These are phyloP conservation scores for Penicilliopsis zonata DNA, from an alignment of 495 filamentous ascomycete genomes.

Conservation along the genomic window DNA sequence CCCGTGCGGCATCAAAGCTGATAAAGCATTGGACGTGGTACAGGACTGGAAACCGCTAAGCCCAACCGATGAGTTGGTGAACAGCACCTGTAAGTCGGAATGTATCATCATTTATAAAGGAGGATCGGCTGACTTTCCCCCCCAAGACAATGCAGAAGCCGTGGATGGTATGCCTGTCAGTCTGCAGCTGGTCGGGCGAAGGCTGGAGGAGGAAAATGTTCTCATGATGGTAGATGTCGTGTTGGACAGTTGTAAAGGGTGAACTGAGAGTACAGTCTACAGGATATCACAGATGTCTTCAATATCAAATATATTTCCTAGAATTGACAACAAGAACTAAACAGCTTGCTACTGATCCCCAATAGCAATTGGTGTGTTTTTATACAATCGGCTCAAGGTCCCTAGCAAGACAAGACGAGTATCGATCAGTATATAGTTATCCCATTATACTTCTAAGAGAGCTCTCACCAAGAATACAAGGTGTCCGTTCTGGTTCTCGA, in stretches of 20 bases:
- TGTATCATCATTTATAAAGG: background rate
- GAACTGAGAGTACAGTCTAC: no score
- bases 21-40: constrained; percentile 1
- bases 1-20: constrained; percentile 5
- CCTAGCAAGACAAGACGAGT: no score
- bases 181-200: constrained; percentile 31
- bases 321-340: no score
- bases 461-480: constrained; percentile 7
- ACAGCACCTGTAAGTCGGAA: background rate
- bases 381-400: no score
- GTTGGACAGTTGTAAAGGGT: no score
- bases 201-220: constrained; percentile 35
- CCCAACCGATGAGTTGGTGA: constrained; percentile 1
- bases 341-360: no score
- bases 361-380: no score
- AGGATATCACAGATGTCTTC: no score
- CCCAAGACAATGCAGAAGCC: constrained; percentile 2
- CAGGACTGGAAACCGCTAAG: background rate
- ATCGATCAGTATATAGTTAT: constrained; percentile 1
- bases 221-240: constrained; percentile 9
- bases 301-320: no score
- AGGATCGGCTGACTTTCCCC: background rate
- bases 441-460: no score
- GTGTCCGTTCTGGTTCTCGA: constrained; percentile 7
- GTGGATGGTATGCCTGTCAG: constrained; percentile 22